Evolutionary conservation across 2,329 filamentous ascomycete genomes (phyloP).

Genomic region (Hypoxylon sp.): DNA sequence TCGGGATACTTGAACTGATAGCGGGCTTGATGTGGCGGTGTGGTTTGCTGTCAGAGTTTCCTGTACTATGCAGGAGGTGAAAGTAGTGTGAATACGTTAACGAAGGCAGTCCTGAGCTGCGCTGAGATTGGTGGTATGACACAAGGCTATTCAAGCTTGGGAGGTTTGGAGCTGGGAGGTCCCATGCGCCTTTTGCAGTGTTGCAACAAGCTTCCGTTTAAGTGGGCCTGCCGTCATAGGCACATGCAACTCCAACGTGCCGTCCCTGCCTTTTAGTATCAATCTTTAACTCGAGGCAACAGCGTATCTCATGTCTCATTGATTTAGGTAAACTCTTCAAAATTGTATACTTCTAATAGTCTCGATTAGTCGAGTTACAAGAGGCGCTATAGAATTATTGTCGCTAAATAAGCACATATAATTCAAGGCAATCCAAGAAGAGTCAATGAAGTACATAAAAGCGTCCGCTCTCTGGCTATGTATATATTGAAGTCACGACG

Average conservation of each 20-base stretch:
- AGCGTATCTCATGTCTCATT: background rate
- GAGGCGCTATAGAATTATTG: too few relatives aligned
- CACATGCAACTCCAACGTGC: slow-evolving; percentile 27
- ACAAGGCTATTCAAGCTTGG: slow-evolving; percentile 29
- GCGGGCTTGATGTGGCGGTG: slow-evolving; percentile 19
- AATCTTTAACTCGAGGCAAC: background rate
- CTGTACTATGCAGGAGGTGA: slow-evolving; percentile 4
- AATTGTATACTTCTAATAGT: background rate
- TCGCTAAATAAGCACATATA: too few relatives aligned
- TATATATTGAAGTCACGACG: too few relatives aligned
- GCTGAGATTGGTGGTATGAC: slow-evolving; percentile 24
- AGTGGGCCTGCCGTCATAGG: slow-evolving; percentile 41
- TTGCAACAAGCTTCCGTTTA: slow-evolving; percentile 34
- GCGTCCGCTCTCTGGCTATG: too few relatives aligned
- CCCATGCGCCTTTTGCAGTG: slow-evolving; percentile 37
- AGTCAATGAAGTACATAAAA: too few relatives aligned
- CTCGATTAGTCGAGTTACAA: too few relatives aligned
- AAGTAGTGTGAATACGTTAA: slow-evolving; percentile 5
- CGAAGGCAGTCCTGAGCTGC: slow-evolving; percentile 9
- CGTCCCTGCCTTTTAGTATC: background rate
- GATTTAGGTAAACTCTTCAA: background rate
- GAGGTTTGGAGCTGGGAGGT: slow-evolving; percentile 23
- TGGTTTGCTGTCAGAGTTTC: slow-evolving; percentile 7
- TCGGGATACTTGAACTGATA: slow-evolving; percentile 14
- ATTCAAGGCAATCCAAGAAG: too few relatives aligned